phyloP scores from a whole-genome alignment of 345 rosid genomes.

The Linum usitatissimum region DNA sequence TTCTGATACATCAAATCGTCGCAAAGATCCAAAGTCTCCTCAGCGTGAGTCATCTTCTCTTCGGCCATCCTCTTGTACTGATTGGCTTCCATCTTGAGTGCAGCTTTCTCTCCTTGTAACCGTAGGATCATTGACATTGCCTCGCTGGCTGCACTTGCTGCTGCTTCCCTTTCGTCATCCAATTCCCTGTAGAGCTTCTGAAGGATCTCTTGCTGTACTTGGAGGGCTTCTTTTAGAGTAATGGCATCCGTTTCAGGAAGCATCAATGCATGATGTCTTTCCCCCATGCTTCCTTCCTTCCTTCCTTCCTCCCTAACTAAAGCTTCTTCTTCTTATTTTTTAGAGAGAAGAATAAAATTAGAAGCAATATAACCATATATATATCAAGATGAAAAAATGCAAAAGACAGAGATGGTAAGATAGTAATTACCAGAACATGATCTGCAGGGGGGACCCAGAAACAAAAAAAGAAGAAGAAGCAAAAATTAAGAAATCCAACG shows the following conservation, averaged over 20 bases:
- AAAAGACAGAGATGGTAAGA: background rate
- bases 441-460: background rate
- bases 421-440: background rate
- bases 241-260: conserved; percentile 31
- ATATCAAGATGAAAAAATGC: no score
- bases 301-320: no score
- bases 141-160: conserved; percentile 63
- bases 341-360: background rate
- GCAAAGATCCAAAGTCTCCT: conserved; percentile 55
- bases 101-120: conserved; percentile 76
- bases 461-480: background rate
- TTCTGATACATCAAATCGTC: conserved; percentile 70
- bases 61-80: conserved; percentile 85
- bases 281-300: conserved; percentile 39
- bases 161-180: conserved; percentile 81
- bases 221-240: conserved; percentile 44
- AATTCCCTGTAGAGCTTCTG: conserved; percentile 52
- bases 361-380: no score
- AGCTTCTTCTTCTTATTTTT: background rate
- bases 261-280: conserved; percentile 16
- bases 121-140: conserved; percentile 83
- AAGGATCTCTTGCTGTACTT: conserved; percentile 71
- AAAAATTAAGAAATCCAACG: background rate
- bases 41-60: conserved; percentile 67
- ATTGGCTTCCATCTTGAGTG: conserved; percentile 66